These are phyloP conservation scores for Piromyces sp. DNA, from an alignment of 192 early-diverging fungal species.

Conservation along the genomic window DNA sequence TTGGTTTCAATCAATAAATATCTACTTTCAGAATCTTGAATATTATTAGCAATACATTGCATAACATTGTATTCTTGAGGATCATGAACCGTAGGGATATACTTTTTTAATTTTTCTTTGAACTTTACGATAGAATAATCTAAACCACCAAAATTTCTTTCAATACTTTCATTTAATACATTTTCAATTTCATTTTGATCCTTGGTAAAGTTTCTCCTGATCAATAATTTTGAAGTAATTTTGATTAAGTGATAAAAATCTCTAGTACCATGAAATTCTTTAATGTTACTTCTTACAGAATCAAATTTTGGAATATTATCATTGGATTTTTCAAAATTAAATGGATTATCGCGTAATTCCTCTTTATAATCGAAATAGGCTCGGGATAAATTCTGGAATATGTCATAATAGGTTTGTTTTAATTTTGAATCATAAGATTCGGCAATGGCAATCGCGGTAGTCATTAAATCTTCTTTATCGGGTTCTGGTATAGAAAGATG, in stretches of 20 bases:
- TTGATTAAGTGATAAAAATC: background rate
- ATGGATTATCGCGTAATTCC: background rate
- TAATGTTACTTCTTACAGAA: background rate
- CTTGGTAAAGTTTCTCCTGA: background rate
- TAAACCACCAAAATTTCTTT: background rate
- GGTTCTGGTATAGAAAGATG: background rate
- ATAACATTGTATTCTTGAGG: background rate
- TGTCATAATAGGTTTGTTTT: background rate
- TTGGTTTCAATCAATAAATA: background rate
- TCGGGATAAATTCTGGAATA: background rate
- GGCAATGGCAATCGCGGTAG: background rate
- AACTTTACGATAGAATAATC: background rate
- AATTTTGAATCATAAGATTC: background rate
- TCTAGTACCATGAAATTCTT: background rate
- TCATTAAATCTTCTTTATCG: background rate
- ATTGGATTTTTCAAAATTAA: background rate
- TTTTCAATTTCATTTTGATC: background rate
- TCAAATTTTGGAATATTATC: background rate
- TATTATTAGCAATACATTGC: background rate
- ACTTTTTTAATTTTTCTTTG: background rate
- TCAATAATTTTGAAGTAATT: background rate
- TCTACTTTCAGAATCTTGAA: background rate
- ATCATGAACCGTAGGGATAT: background rate
- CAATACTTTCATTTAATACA: background rate
- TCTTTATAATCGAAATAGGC: background rate